Evolutionary conservation across 108 stramenopile species (phyloP), one percentile per base, ranked within the genome.

Genomic region (Cyclotella atomus): DNA sequence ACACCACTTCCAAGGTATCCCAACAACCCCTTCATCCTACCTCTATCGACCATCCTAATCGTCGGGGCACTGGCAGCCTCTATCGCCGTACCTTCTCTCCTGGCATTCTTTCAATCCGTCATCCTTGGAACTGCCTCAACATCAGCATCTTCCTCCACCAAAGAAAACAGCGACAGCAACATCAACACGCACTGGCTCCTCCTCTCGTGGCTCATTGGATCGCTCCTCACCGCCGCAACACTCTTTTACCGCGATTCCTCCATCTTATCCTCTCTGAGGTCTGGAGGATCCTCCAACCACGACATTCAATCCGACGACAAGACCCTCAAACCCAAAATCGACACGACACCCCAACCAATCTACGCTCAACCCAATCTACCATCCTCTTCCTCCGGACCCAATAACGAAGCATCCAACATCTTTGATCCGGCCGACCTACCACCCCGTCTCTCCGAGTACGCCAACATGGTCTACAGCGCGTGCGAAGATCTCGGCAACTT

Each of bases 401-500:
- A n/a, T n/a, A n/a, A n/a, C 44, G 56, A 89, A 23, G 81, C 87
- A 10, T 95, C 81, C 85, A 94, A 97, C 77, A 88, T 95, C 87
- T 95, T 97, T 79, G 91, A 97, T 72, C 96, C 96, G 16, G 91
- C 89, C 14, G 86, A 94, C 73, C 68, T 97, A 27, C 96, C 96
- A 41, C 93, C 92, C 32, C 89, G 92, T 56, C 85, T 97, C 0
- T 90, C 89, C 9, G 94, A 95, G 70, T 97, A 94, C 74, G 92
- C 95, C 70, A 92, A 92, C 81, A 90, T 93, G 92, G 93, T 95
- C 19, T 97, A 95, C 69, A 90, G 92, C 30, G 93, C 95, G 5
- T 93, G 93, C 65, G 94, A 97, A 68, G 96, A 95, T 71, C 70
- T 97, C 20, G 96, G 94, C 14, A 97, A 95, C 81, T 97, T 94